Evolutionary conservation across 176 grass and related monocot species (phyloP), one percentile per base, ranked within the genome.

Genomic region (Pontederia crassipes): DNA sequence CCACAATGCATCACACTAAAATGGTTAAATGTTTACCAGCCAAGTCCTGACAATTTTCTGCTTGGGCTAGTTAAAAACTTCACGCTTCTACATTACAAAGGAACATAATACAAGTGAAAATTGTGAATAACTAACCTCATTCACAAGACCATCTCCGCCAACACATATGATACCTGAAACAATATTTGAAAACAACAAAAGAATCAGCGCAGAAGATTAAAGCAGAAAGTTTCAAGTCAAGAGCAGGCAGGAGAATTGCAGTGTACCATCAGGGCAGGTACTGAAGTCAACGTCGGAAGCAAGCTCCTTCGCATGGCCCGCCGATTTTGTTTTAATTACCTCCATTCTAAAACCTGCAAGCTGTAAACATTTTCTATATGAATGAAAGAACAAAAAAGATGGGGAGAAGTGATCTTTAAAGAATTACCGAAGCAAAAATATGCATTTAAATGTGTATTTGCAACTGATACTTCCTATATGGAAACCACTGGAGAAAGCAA

Each of bases 331-430:
- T 69, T 92, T 98, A 74, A 98, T 81, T 50, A 98, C 74, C 78
- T 92, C 93, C 84, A 98, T 89, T 55, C 85, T 83, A 80, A 98
- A 92, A 67, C 93, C 93, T 75, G 93, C 93, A 73, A 98, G 87
- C 93, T 98, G 72, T 76, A 59, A 12, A 28, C 52, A 56, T 5
- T 35, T 26, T 45, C 29, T 65, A 13, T 12, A 51, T 65, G 49
- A 69, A 76, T 52, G 55, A 58, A 50, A 72, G 16, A 49, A 24
- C 20, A 27, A 57, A 72, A 71, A 54, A 75, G 29, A n/a, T 50
- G 27, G 28, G 12, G 17, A 48, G 66, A 55, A 28, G 45, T 67
- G 70, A 7, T 48, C 52, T 55, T 77, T 62, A 72, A n/a, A n/a
- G n/a, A n/a, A n/a, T n/a, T n/a, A n/a, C n/a, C 29, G 4, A 35